These are phyloP conservation scores for Chenopodium suecicum DNA, from an alignment of 148 eudicot genomes.

Conservation along the genomic window DNA sequence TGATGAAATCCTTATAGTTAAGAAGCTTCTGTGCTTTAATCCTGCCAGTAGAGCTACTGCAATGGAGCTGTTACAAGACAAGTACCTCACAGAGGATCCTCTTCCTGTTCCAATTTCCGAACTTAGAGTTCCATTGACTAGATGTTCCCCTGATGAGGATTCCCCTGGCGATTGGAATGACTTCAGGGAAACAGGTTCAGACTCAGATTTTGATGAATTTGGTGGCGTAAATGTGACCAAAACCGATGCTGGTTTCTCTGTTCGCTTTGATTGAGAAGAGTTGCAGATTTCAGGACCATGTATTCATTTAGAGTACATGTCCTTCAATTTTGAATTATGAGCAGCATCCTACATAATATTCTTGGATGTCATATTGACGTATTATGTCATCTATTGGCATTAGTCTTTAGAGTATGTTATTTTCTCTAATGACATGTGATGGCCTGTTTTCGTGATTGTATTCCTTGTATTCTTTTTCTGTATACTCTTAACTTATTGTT, in stretches of 20 bases:
- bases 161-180: conserved; percentile 47
- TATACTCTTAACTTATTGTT: neutral
- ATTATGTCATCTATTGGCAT: neutral
- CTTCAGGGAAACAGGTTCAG: conserved; percentile 48
- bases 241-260: conserved; percentile 57
- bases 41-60: conserved; percentile 84
- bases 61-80: conserved; percentile 82
- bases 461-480: neutral
- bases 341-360: conserved; percentile 3
- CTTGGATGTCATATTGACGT: conserved; percentile 5
- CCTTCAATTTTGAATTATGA: conserved; percentile 17
- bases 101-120: conserved; percentile 61
- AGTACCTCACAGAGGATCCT: conserved; percentile 80
- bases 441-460: neutral
- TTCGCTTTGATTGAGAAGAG: conserved; percentile 57
- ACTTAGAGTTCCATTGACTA: conserved; percentile 59
- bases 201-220: conserved; percentile 82
- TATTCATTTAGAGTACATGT: neutral
- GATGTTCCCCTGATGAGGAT: conserved; percentile 43
- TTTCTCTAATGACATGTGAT: neutral
- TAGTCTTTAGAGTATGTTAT: neutral
- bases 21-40: conserved; percentile 70
- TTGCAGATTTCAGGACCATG: conserved; percentile 14
- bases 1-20: conserved; percentile 61
- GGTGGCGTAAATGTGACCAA: conserved; percentile 49